Evolutionary conservation across 1,284 basidiomycete species (phyloP), one percentile per base, ranked within the genome.

Genomic region (Trametes versicolor): DNA sequence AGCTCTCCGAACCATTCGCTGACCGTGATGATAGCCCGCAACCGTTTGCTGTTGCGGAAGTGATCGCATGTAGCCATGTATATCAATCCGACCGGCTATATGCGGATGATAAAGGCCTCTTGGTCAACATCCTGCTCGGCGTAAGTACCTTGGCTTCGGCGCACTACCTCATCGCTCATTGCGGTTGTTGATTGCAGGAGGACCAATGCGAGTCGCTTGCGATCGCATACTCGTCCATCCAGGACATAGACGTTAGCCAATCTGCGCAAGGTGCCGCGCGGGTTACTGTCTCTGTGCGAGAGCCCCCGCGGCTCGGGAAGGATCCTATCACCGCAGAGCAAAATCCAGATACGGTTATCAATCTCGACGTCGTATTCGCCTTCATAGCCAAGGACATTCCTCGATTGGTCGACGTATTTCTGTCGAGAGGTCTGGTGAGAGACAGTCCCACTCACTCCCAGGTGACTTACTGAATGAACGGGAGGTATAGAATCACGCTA

Each of bases 91-190:
- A 83, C 69, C 78, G 82, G 50, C 65, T 90, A 48, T 85, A 85
- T 68, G 73, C 87, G 58, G 88, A 90, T 68, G 80, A 78, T 39
- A 80, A 77, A 52, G 78, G 78, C 10, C 80, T 90, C 61, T 76
- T 86, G 34, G 82, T 79, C 4, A 89, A 88, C 69, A 76, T 87
- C 32, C 58, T 78, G 15, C 79, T 82, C 21, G 76, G 82, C 74
- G 85, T 83, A n/a, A 56, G 45, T 62, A 37, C 25, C 15, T 10
- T 48, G 4, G n/a, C 36, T 29, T 17, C 23, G 15, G 6, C 4
- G 27, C 21, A 25, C 48, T 15, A 21, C 39, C 29, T 19, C 34
- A 43, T 41, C 0, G 21, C 45, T 21, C 27, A 23, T 15, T 36
- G 23, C 15, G 29, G 52, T 52, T 39, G 23, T 3, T 34, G 37